Evolutionary conservation across 306 rosid species (phyloP), one percentile per base, ranked within the genome.

Genomic region (Dalbergia cultrata): DNA sequence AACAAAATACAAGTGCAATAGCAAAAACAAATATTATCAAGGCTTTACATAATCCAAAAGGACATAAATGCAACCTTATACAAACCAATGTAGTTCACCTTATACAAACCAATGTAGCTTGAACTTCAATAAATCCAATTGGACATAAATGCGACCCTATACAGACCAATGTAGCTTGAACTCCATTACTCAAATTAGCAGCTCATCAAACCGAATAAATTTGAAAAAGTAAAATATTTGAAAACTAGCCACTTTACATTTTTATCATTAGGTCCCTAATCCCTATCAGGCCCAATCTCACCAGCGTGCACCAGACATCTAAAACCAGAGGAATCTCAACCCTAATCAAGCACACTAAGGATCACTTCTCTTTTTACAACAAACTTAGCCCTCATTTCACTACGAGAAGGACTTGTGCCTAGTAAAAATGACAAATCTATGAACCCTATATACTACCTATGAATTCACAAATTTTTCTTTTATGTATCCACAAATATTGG

Each of bases 121-220:
- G 66, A 57, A 80, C 79, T 70, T 53, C 79, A 12, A 26, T n/a
- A 56, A 58, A 26, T 33, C 26, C 18, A 9, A 56, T 66, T 45
- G 31, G 61, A 64, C 65, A 60, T 56, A 66, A 56, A 65, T 61
- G n/a, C 33, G 61, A 70, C 14, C 5, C 68, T 44, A 71, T 13
- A 56, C 26, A 56, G 14, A 68, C 13, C 37, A 71, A 58, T 14
- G 33, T 19, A 44, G 66, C 56, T 74, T 80, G 66, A 2, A 26
- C 31, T 26, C 31, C 31, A 26, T 26, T 57, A 80, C 79, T 70
- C 61, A 72, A 12, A 39, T 22, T 64, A 58, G 70, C 54, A 67
- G 58, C 84, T 33, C 66, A 74, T 26, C 49, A 67, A 79, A 53
- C 53, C 2, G 16, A 52, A 33, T 6, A 60, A 66, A 14, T 35